Conservation (phyloP, 495 filamentous ascomycete genomes). For the Neurospora sp. region DNA sequence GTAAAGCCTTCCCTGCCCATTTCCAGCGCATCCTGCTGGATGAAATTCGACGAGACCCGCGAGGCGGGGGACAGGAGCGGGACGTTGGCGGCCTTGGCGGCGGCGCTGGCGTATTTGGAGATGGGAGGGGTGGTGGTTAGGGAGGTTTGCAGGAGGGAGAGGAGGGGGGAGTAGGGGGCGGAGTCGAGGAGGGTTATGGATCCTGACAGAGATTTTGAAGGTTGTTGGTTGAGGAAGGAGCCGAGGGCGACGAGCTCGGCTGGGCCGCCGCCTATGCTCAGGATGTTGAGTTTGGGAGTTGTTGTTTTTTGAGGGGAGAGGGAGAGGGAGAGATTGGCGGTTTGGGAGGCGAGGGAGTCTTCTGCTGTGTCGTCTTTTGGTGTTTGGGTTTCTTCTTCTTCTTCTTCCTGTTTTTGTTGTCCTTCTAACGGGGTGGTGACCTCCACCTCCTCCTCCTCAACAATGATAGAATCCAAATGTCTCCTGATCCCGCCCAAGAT, state of each 20-base stretch:
- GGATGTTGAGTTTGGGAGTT: constrained; percentile 28
- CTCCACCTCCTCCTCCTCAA: neutral
- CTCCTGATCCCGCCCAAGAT: constrained; percentile 46
- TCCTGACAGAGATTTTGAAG: neutral
- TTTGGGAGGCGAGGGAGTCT: neutral
- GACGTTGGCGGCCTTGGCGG: constrained; percentile 33
- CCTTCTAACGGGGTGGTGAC: constrained; percentile 3
- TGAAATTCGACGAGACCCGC: constrained; percentile 40
- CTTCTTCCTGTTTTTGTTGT: neutral
- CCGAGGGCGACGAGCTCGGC: constrained; percentile 75
- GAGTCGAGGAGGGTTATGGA: constrained; percentile 63
- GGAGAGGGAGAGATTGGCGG: neutral
- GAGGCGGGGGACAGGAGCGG: constrained; percentile 26
- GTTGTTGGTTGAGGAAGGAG: constrained; percentile 43
- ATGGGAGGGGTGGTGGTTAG: constrained; percentile 38
- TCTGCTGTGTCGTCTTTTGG: neutral
- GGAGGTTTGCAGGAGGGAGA: constrained; percentile 38
- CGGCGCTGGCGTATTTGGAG: constrained; percentile 46
- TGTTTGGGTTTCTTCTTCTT: neutral
- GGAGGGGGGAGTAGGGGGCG: constrained; percentile 60
- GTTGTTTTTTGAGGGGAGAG: neutral
- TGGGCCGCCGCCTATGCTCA: constrained; percentile 78
- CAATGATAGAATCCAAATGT: constrained; percentile 20
- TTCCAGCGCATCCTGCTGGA: constrained; percentile 53
- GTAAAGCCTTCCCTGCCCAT: constrained; percentile 32